Percentiles rank a stretch among this genome's conserved stretches.
These are phyloP conservation scores for Phytophthora ohioensis DNA, from an alignment of 352 stramenopile genomes.

Conservation along the genomic window DNA sequence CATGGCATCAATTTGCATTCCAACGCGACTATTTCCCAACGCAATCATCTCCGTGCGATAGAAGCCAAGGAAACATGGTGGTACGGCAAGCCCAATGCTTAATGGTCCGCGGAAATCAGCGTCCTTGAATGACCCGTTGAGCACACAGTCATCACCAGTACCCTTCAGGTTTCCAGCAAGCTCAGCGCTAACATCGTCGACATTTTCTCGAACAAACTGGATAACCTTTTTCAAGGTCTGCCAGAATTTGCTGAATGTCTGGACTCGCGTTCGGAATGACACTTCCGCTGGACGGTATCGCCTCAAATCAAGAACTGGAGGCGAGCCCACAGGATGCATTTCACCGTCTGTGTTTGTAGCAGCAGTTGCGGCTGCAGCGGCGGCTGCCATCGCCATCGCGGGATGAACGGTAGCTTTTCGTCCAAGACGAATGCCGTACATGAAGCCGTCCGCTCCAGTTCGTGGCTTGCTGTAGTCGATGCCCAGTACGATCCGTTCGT, in stretches of 20 bases:
- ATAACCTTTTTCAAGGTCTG: constrained; percentile 58
- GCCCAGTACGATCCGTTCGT: constrained; percentile 68
- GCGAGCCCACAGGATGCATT: constrained; percentile 21
- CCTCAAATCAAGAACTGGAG: constrained; percentile 53
- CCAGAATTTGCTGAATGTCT: constrained; percentile 71
- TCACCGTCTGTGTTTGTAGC: constrained; percentile 25
- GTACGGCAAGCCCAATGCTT: constrained; percentile 55
- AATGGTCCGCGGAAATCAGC: constrained; percentile 64
- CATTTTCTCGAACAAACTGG: constrained; percentile 65
- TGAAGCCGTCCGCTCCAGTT: constrained; percentile 51
- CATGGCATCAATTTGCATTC: constrained; percentile 67
- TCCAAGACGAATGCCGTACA: constrained; percentile 81
- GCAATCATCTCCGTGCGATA: constrained; percentile 64
- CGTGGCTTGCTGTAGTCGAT: constrained; percentile 72
- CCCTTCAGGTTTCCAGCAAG: constrained; percentile 58
- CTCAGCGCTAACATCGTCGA: constrained; percentile 63
- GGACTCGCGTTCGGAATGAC: constrained; percentile 54
- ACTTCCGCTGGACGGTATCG: constrained; percentile 55
- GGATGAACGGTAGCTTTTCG: constrained; percentile 56
- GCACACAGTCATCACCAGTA: constrained; percentile 58
- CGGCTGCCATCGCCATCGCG: constrained; percentile 38
- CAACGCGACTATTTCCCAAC: constrained; percentile 51
- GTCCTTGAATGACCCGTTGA: constrained; percentile 71
- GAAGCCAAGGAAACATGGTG: constrained; percentile 64
- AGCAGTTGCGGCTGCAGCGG: constrained; percentile 35